Evolutionary conservation across 2,329 filamentous ascomycete genomes (phyloP), one percentile per base, ranked within the genome.

Genomic region (Aschersonia sp.): DNA sequence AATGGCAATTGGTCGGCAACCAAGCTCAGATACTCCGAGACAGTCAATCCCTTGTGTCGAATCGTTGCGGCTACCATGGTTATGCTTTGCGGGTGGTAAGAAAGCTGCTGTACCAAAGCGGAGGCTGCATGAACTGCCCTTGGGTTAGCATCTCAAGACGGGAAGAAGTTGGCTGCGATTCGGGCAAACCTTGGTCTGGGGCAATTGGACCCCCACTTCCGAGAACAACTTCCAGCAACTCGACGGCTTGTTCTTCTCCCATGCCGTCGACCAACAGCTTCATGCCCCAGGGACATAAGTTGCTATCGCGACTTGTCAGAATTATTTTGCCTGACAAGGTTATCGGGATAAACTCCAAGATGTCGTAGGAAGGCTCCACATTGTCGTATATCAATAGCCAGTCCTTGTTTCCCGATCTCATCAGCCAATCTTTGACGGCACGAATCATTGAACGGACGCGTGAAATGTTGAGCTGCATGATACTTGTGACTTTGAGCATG

Each of bases 311-410:
- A 8, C 55, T 54, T 2, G 54, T 57, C 45, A 58, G 42, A 9
- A 59, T 56, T 29, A 58, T 52, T 35, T 53, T 54, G 4, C 57
- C 57, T 6, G 51, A 52, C 14, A 58, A 45, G 0, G 55, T 57
- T 5, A 59, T 48, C 10, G 56, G 57, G 30, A 58, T 52, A 29
- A 59, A 56, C 7, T 58, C 53, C 39, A 53, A 52, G 29, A 56
- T 47, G 44, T 57, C 55, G 46, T 56, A 56, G 4, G 55, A 55
- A 1, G 54, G 45, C 44, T 54, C 53, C 41, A 56, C 50, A 9
- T 56, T 54, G 43, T 59, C 57, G 40, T 57, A 53, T 2, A 59
- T 49, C 10, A 57, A 50, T 6, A 59, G 51, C 57, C 57, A 59
- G 30, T 44, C 48, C 37, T 46, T 47, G 41, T 59, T 59, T 14